These are phyloP conservation scores for Cerrena zonata DNA, from an alignment of 1,284 basidiomycete species.

Conservation along the genomic window DNA sequence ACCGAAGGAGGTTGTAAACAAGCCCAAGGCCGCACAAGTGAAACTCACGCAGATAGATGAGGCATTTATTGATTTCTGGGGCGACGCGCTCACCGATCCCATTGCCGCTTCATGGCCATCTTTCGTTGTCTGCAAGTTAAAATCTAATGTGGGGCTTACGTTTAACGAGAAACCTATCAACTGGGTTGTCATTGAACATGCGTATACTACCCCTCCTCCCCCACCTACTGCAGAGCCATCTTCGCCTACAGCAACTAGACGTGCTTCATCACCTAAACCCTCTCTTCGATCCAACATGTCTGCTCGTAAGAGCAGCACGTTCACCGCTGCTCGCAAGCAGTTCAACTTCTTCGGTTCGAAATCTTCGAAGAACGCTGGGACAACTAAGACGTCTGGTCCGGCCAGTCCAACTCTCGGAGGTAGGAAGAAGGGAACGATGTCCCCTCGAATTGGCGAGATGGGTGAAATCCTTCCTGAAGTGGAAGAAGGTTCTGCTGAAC, in stretches of 20 bases:
- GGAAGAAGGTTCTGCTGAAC: slow-evolving; percentile 19
- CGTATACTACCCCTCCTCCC: slow-evolving; percentile 37
- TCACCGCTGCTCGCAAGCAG: slow-evolving; percentile 45
- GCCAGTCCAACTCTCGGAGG: slow-evolving; percentile 17
- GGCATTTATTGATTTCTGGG: slow-evolving; percentile 75
- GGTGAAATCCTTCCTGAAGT: slow-evolving; percentile 57
- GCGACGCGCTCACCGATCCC: slow-evolving; percentile 61
- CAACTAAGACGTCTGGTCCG: slow-evolving; percentile 8
- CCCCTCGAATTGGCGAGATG: slow-evolving; percentile 52
- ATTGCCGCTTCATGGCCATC: slow-evolving; percentile 57
- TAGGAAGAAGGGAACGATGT: slow-evolving; percentile 27
- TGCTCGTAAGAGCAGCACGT: slow-evolving; percentile 32
- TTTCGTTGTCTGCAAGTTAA: slow-evolving; percentile 64
- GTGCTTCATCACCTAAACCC: slow-evolving; percentile 44
- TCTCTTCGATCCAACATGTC: slow-evolving; percentile 42
- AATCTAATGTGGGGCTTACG: slow-evolving; percentile 18
- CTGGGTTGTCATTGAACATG: slow-evolving; percentile 65
- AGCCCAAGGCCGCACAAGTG: slow-evolving; percentile 37
- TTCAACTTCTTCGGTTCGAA: slow-evolving; percentile 49
- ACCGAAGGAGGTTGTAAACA: slow-evolving; percentile 1
- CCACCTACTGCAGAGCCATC: slow-evolving; percentile 21
- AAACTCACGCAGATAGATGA: slow-evolving; percentile 60
- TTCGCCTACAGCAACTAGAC: slow-evolving; percentile 13
- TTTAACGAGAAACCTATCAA: slow-evolving; percentile 33
- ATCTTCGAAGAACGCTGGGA: slow-evolving; percentile 11